Conservation (phyloP, 2,329 filamentous ascomycete genomes). For the Microcyclosporella mali region DNA sequence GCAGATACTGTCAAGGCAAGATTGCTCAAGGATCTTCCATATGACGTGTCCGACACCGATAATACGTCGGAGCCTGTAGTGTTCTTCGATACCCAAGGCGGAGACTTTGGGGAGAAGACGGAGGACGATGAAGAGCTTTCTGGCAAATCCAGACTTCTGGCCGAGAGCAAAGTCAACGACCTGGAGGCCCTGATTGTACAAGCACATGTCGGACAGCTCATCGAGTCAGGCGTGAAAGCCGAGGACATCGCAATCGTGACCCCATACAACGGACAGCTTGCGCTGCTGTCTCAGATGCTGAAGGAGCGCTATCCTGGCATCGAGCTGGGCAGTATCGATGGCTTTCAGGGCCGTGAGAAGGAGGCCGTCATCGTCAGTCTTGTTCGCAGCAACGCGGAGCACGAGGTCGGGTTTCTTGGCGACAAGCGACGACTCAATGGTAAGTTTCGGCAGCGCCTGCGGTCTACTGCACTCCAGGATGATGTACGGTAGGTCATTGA, state of each 20-base stretch:
- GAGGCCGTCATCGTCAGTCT: slow-evolving; percentile 89
- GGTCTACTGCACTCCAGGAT: not conserved
- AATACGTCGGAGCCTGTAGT: slow-evolving; percentile 83
- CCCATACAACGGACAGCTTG: slow-evolving; percentile 91
- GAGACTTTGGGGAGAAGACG: slow-evolving; percentile 67
- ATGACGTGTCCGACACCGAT: slow-evolving; percentile 71
- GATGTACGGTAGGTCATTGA: not conserved
- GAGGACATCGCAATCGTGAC: slow-evolving; percentile 91
- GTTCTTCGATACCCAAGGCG: slow-evolving; percentile 95
- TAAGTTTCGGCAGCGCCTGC: slow-evolving; percentile 40
- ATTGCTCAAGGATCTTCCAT: slow-evolving; percentile 69
- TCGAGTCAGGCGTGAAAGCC: slow-evolving; percentile 71
- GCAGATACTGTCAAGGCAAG: slow-evolving; percentile 70
- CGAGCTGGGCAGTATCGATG: slow-evolving; percentile 93
- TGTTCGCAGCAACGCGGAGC: slow-evolving; percentile 81
- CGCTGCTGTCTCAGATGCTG: slow-evolving; percentile 65
- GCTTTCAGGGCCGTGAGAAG: slow-evolving; percentile 95
- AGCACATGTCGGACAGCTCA: slow-evolving; percentile 67
- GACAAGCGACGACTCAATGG: slow-evolving; percentile 91
- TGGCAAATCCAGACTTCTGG: slow-evolving; percentile 50
- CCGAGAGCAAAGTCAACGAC: slow-evolving; percentile 84
- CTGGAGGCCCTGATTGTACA: slow-evolving; percentile 79
- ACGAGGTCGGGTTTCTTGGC: slow-evolving; percentile 85
- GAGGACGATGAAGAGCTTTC: slow-evolving; percentile 60
- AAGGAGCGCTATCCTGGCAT: slow-evolving; percentile 77